These are phyloP conservation scores for Cyclotella kingstonii DNA, from an alignment of 108 stramenopile species.

Conservation along the genomic window DNA sequence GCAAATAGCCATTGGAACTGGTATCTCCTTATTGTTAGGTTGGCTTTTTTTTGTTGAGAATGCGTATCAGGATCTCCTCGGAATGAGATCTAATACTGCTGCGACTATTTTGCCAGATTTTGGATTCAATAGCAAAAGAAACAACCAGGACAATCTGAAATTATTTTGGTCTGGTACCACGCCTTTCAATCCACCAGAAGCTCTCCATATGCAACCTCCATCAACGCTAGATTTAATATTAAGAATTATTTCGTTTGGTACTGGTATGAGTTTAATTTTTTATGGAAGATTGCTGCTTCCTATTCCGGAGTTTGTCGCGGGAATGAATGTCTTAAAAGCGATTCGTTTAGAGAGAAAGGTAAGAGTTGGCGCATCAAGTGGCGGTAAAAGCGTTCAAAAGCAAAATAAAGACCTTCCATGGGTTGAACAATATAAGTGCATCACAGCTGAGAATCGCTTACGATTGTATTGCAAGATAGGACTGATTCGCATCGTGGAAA, in stretches of 20 bases:
- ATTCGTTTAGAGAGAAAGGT: conserved; percentile 54
- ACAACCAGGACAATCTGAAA: background rate
- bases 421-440: conserved; percentile 62
- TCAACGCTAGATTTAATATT: conserved; percentile 20
- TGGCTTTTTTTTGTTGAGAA: conserved; percentile 23
- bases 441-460: conserved; percentile 67
- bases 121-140: conserved; percentile 8
- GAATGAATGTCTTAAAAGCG: conserved; percentile 59
- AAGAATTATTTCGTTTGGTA: conserved; percentile 33
- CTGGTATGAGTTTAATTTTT: conserved; percentile 24
- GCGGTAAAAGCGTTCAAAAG: conserved; percentile 9
- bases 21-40: conserved; percentile 8
- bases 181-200: conserved; percentile 19
- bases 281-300: conserved; percentile 67
- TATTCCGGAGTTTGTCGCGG: conserved; percentile 73
- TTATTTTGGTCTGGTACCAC: conserved; percentile 27
- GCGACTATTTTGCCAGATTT: conserved; percentile 33
- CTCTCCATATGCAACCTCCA: conserved; percentile 22
- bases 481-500: conserved; percentile 53
- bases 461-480: conserved; percentile 50
- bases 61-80: conserved; percentile 9
- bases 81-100: conserved; percentile 14
- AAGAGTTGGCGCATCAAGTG: background rate
- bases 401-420: conserved; percentile 54
- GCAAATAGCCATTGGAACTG: conserved; percentile 19